Evolutionary conservation across 768 basidiomycete species (phyloP).

Genomic region (Phallus indusiatus): DNA sequence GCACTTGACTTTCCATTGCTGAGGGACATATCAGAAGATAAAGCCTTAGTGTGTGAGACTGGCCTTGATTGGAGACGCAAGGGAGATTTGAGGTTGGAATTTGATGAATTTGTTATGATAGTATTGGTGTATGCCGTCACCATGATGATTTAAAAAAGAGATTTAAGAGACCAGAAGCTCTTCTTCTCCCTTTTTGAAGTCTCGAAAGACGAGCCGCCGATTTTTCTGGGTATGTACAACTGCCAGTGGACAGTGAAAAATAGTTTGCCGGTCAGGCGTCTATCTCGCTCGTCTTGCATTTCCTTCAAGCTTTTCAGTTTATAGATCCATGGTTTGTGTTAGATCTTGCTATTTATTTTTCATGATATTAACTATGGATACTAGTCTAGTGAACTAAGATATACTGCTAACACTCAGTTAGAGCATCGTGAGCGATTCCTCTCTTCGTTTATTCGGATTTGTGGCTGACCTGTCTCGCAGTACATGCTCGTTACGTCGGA

Average conservation of each 20-base stretch:
- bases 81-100: neutral
- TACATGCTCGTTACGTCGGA: conserved; percentile 93
- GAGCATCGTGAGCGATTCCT: conserved; percentile 70
- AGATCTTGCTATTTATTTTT: neutral
- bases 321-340: neutral
- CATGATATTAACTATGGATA: neutral
- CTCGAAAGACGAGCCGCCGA: neutral
- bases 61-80: neutral
- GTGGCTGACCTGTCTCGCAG: conserved; percentile 31
- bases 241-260: neutral
- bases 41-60: neutral
- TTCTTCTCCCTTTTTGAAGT: neutral
- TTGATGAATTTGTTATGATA: neutral
- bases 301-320: neutral
- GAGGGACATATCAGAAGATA: neutral
- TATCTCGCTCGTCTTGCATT: neutral
- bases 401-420: conserved; percentile 92
- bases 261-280: neutral
- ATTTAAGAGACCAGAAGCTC: neutral
- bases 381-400: conserved; percentile 55
- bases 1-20: neutral
- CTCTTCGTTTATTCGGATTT: conserved; percentile 5
- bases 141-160: neutral
- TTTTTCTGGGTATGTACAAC: neutral
- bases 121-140: neutral